Evolutionary conservation across 805 yeast genomes (phyloP), one percentile per base, ranked within the genome.

Genomic region (Candida coquimbonensis): DNA sequence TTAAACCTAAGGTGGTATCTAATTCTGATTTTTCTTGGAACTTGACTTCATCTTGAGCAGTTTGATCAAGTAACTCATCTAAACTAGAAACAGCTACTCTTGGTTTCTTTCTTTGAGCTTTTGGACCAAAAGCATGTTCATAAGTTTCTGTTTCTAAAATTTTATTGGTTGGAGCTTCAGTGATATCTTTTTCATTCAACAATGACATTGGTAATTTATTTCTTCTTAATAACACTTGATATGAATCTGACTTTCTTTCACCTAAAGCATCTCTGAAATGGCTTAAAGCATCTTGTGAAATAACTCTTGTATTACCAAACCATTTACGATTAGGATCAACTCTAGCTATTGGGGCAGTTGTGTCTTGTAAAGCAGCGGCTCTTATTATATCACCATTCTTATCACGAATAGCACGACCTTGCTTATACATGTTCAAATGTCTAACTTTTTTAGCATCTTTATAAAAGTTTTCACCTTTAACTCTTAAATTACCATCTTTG

Each of bases 291-390:
- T 93, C 96, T 65, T 91, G 99, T 5, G 97, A 91, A 60, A 91
- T 91, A 36, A 91, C 99, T 61, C 99, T 79, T 13, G 99, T 88
- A 67, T 89, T 93, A 41, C 96, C 96, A 62, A 93, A 93, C 99
- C 98, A 91, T 62, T 95, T 80, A 65, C 96, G 79, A 65, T 91
- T 91, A 7, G 99, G 98, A 62, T 87, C 96, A 38, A 91, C 95
- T 50, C 99, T 75, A 2, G 98, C 98, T 52, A 73, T 79, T 13
- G 98, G 98, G 27, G 86, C 74, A 51, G 88, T 90, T 5, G 88
- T 81, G 54, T 86, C 82, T 64, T 91, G 99, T 47, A 91, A 75
- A 27, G 80, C 81, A 17, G 98, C 97, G 38, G 96, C 96, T 61
- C 78, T 74, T 45, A 88, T 75, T 48, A 90, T 76, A 31, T 89